Percentiles rank a stretch among this genome's conserved stretches.
phyloP scores from a whole-genome alignment of 495 filamentous ascomycete genomes.

The Aspergillus conjunctus region DNA sequence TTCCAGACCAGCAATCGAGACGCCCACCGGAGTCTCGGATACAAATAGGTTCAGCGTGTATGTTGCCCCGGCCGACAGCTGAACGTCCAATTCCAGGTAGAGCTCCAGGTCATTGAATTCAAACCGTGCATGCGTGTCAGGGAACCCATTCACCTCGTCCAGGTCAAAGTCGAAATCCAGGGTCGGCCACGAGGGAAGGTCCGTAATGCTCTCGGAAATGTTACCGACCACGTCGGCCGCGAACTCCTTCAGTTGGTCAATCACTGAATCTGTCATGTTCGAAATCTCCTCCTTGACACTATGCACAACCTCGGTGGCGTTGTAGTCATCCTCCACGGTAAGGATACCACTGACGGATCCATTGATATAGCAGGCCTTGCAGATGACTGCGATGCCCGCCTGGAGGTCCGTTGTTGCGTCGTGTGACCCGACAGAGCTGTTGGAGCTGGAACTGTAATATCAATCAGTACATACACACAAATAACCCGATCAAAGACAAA shows the following conservation, averaged over 20 bases:
- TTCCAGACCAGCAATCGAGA: background rate
- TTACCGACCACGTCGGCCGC: slow-evolving; percentile 3
- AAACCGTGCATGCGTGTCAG: background rate
- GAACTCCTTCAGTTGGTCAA: background rate
- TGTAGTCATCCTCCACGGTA: background rate
- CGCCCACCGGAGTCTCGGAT: background rate
- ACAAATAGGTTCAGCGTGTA: slow-evolving; percentile 12
- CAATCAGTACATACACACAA: background rate
- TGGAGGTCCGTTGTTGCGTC: background rate
- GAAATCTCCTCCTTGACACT: slow-evolving; percentile 2
- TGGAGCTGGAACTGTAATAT: background rate
- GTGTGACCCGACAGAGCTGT: background rate
- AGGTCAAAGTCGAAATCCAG: slow-evolving; percentile 10
- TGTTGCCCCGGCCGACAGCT: slow-evolving; percentile 6
- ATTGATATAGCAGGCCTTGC: slow-evolving; percentile 12
- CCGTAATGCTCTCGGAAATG: background rate
- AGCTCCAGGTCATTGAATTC: slow-evolving; percentile 9
- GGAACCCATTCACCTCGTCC: slow-evolving; percentile 1
- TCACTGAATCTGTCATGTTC: background rate
- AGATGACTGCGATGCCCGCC: slow-evolving; percentile 3
- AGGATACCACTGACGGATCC: slow-evolving; percentile 6
- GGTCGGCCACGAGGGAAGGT: slow-evolving; percentile 2
- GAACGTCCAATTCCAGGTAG: slow-evolving; percentile 5
- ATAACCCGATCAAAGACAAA: background rate
- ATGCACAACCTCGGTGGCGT: slow-evolving; percentile 3